Percentiles rank a stretch among this genome's conserved stretches.
Conservation (phyloP, 305 asterid genomes). For the Galium porrigens region DNA sequence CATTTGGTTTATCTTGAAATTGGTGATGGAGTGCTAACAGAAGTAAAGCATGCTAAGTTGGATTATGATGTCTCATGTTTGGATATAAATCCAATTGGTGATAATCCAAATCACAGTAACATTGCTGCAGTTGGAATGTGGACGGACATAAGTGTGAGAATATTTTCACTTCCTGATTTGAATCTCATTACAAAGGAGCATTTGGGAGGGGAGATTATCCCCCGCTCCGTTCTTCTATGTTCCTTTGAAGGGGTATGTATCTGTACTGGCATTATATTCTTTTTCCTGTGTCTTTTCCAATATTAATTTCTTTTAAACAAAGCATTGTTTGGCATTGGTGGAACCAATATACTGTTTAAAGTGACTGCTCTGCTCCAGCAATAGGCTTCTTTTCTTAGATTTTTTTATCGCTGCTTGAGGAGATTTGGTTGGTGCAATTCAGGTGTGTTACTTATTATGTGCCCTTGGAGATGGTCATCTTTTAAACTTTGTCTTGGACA, state of each 20-base stretch:
- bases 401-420: not conserved
- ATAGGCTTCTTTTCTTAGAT: not conserved
- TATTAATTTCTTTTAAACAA: not conserved
- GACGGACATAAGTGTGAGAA: constrained; percentile 72
- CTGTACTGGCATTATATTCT: constrained; percentile 4
- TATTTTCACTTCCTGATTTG: constrained; percentile 74
- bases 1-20: constrained; percentile 76
- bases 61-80: constrained; percentile 83
- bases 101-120: constrained; percentile 51
- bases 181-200: constrained; percentile 57
- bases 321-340: not conserved
- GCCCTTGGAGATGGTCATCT: constrained; percentile 99
- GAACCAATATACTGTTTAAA: not conserved
- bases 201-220: constrained; percentile 85
- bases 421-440: constrained; percentile 21
- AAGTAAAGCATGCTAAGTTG: constrained; percentile 51
- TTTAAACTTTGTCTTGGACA: constrained; percentile 67
- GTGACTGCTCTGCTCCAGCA: not conserved
- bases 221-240: constrained; percentile 83
- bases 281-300: not conserved
- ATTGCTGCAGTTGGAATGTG: constrained; percentile 90
- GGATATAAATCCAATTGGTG: constrained; percentile 83
- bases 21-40: constrained; percentile 64
- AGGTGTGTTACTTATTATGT: constrained; percentile 86
- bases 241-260: constrained; percentile 73